Evolutionary conservation across 768 basidiomycete genomes (phyloP), one percentile per base, ranked within the genome.

Genomic region (Tulasnella sp.): DNA sequence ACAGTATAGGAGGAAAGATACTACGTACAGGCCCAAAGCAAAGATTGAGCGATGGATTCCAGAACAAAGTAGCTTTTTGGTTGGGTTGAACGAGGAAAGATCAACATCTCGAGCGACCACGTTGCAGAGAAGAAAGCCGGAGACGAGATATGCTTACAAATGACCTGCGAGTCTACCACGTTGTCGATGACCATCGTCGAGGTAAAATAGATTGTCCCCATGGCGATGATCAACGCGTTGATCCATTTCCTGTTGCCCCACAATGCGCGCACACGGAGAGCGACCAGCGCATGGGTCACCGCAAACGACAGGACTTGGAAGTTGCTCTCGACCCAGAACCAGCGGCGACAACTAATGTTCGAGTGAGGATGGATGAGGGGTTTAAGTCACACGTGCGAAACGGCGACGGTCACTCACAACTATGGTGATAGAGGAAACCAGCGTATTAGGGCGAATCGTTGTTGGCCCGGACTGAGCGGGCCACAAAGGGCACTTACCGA

Each of bases 241-340:
- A 46, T 19, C 54, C 44, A 44, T 1, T 29, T 17, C 24, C 29
- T 44, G 42, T 17, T 19, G 8, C 38, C 38, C 31, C 31, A 42
- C 10, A 56, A 29, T 15, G 54, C 54, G 3, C 54, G 54, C 1
- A 56, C 41, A 29, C 54, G 41, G 41, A 56, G 44, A 25, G 34
- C 22, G 10, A 42, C 54, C 19, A 56, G n/a, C 12, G 42, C 31
- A 31, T 56, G 54, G 1, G 44, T 42, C 2, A 56, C 43, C 4
- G 19, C 54, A 22, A 41, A 42, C 25, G 25, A 56, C 11, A 56
- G 54, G 29, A 42, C 43, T 42, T 56, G 54, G 41, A 56, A 21
- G 41, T 31, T n/a, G 2, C 22, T 42, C 10, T 56, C 54, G 15
- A 19, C 24, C 19, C 38, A 41, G 2, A 44, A 30, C 54, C 54